These are phyloP conservation scores for Pythium coloratum DNA, from an alignment of 352 stramenopile genomes.

Conservation along the genomic window DNA sequence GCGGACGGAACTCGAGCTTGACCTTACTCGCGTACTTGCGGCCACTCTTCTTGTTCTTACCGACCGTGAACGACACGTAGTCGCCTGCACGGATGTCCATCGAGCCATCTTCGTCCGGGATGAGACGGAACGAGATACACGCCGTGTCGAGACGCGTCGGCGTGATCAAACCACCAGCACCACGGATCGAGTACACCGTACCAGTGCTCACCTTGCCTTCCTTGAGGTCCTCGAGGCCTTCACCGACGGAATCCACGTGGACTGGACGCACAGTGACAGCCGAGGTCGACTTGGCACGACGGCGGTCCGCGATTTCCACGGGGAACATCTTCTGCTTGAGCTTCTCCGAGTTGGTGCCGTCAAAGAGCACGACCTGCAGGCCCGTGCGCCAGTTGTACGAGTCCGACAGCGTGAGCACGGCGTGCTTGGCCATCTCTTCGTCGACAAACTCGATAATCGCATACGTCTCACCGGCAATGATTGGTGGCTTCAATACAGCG, in stretches of 20 bases:
- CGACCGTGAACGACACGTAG: conserved; percentile 88
- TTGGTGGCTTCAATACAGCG: conserved; percentile 85
- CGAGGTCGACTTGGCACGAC: conserved; percentile 79
- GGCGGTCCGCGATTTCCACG: conserved; percentile 69
- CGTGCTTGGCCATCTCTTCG: conserved; percentile 89
- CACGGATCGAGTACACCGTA: conserved; percentile 86
- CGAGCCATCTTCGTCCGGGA: conserved; percentile 84
- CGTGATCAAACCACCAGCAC: conserved; percentile 80
- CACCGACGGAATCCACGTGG: conserved; percentile 80
- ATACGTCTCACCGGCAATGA: conserved; percentile 84
- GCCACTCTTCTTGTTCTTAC: conserved; percentile 90
- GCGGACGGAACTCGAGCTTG: conserved; percentile 86
- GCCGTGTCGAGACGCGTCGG: conserved; percentile 80
- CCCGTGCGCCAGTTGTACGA: conserved; percentile 87
- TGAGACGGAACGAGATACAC: conserved; percentile 87
- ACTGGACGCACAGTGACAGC: conserved; percentile 61
- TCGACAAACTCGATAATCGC: conserved; percentile 90
- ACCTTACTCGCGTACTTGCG: conserved; percentile 89
- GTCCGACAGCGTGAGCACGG: conserved; percentile 83
- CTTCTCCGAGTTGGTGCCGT: conserved; percentile 87
- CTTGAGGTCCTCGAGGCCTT: conserved; percentile 81
- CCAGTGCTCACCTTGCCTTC: conserved; percentile 88
- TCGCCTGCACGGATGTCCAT: conserved; percentile 84
- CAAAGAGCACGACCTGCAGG: conserved; percentile 89
- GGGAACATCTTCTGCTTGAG: conserved; percentile 91